phyloP scores from a whole-genome alignment of 2,329 filamentous ascomycete species.

The Trichoderma hamatum region DNA sequence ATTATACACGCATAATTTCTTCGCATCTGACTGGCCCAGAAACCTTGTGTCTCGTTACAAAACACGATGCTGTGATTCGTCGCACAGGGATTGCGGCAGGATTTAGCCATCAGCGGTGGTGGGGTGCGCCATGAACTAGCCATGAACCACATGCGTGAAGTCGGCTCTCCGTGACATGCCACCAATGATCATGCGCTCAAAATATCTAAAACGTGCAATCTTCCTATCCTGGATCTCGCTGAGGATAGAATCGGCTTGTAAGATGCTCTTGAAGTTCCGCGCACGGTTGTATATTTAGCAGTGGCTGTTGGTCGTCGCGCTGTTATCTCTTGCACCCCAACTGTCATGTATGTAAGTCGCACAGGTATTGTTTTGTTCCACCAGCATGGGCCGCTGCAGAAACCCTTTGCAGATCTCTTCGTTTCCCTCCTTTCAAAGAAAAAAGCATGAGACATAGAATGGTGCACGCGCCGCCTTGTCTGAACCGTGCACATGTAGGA shows the following conservation, averaged over 20 bases:
- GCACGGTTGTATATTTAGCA: background rate
- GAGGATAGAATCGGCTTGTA: background rate
- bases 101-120: background rate
- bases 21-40: constrained; percentile 8
- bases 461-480: background rate
- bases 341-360: background rate
- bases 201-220: background rate
- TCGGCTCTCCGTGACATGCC: background rate
- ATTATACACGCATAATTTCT: background rate
- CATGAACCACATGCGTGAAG: background rate
- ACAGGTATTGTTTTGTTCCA: background rate
- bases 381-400: constrained; percentile 2
- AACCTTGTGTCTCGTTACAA: constrained; percentile 17
- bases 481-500: background rate
- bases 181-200: background rate
- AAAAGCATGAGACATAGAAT: background rate
- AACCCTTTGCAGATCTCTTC: background rate
- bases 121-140: background rate
- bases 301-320: background rate
- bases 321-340: background rate
- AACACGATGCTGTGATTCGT: constrained; percentile 25
- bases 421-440: background rate
- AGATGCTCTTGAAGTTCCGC: background rate
- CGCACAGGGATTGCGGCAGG: constrained; percentile 13
- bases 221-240: background rate